A percentile compares a stretch with the other conserved stretches of the same genome.
Conservation (phyloP, 331 rosid species). For the Telfairia occidentalis region DNA sequence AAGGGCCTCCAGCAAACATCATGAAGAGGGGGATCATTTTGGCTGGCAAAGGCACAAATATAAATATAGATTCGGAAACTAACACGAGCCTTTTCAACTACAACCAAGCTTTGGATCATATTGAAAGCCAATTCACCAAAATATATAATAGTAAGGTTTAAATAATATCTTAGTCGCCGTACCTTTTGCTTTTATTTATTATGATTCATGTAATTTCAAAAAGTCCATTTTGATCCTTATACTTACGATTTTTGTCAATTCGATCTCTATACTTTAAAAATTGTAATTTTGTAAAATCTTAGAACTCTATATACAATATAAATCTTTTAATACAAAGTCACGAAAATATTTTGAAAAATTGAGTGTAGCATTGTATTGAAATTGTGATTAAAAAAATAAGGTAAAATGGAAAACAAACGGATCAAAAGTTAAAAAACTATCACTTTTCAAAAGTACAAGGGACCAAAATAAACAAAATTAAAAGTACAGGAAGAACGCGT, state of each 20-base stretch:
- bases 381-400: neutral
- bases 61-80: neutral
- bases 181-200: too few species aligned
- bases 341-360: neutral
- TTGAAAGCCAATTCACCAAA: neutral
- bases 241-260: too few species aligned
- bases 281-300: neutral
- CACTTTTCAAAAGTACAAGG: neutral
- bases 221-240: too few species aligned
- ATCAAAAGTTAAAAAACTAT: too few species aligned
- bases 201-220: too few species aligned
- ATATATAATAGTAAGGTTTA: too few species aligned
- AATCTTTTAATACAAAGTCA: neutral
- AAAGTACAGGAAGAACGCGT: too few species aligned
- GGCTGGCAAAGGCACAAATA: slow-evolving; percentile 44
- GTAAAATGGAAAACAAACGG: neutral
- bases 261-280: neutral
- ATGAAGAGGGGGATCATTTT: slow-evolving; percentile 90
- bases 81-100: neutral
- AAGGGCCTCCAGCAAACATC: slow-evolving; percentile 96
- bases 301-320: neutral
- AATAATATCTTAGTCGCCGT: too few species aligned
- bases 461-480: neutral
- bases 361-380: neutral
- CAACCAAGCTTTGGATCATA: neutral